Base-by-base conservation (phyloP, 768 basidiomycete species). In the Auricularia cornea region DNA sequence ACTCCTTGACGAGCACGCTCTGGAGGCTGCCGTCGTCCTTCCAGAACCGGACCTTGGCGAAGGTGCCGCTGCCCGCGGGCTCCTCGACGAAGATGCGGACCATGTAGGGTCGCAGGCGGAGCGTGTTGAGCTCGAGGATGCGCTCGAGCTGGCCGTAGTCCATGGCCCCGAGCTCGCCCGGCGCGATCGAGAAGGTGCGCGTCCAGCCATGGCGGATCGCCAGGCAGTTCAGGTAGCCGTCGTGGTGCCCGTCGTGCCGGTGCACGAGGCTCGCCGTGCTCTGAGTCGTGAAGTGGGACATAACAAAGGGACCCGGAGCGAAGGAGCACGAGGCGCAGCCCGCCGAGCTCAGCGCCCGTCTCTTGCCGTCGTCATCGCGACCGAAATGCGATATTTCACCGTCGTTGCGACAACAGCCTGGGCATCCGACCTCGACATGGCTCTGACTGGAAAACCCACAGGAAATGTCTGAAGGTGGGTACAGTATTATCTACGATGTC, bases 21-120 rank as follows among this genome's bases (percentile, higher is more conserved):
- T 63, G 62, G 11, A 63, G 62, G 57, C 56, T 59, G 29, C 62
- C 62, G 35, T 63, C 62, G 38, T 63, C 56, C 41, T 63, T 63
- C 62, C 62, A 63, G 38, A 38, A 59, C 38, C 62, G 62, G 12
- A 63, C 29, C 38, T 63, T 63, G 18, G 57, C 51, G 16, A 33
- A 63, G 3, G 32, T 63, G 23, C 62, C 62, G 32, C 56, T 59
- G 35, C 44, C 57, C 23, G 57, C 56, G 3, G 62, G 62, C 32
- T 63, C 33, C 57, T 63, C 62, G n/a, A 63, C 57, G 32, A 59
- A 63, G 56, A 63, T 44, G n/a, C 62, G 62, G 35, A 63, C 56
- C 35, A 56, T 59, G 32, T 59, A 33, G 10, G 62, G 62, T 8
- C 62, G 62, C 32, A 63, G 62, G 28, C 44, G 32, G 23, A 63